Percentiles rank a stretch among this genome's conserved stretches.
Conservation (phyloP, 164 flowering plant genomes). For the Nymphaea colorata region DNA sequence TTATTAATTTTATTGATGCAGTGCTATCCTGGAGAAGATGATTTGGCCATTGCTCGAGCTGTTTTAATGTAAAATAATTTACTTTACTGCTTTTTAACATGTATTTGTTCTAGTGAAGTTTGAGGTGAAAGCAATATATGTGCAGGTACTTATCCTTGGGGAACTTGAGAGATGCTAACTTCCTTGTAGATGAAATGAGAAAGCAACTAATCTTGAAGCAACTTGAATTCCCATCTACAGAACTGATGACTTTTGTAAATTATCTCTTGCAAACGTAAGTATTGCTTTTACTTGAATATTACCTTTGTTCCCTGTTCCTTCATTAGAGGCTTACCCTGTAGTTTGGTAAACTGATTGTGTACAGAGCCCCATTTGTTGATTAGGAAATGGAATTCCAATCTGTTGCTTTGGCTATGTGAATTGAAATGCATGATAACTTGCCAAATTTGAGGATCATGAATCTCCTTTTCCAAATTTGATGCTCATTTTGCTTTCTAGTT, state of each 20-base stretch:
- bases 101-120: neutral
- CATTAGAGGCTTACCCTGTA: neutral
- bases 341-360: neutral
- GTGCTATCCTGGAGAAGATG: slow-evolving; percentile 99
- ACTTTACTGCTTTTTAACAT: neutral
- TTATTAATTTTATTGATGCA: slow-evolving; percentile 21
- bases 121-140: neutral
- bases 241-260: slow-evolving; percentile 48
- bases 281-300: neutral
- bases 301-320: neutral
- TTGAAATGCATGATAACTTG: neutral
- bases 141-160: slow-evolving; percentile 71
- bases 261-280: slow-evolving; percentile 83
- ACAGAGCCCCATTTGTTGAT: neutral
- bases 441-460: neutral
- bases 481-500: neutral
- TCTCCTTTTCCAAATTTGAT: neutral
- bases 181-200: slow-evolving; percentile 70
- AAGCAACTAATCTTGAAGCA: slow-evolving; percentile 31
- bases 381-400: neutral
- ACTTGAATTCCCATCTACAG: slow-evolving; percentile 49
- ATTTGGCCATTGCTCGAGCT: slow-evolving; percentile 86
- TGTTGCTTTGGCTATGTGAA: neutral
- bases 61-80: slow-evolving; percentile 53
- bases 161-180: slow-evolving; percentile 83